Evolutionary conservation across 495 filamentous ascomycete species (phyloP).

Genomic region (Talaromyces proteolyticus): DNA sequence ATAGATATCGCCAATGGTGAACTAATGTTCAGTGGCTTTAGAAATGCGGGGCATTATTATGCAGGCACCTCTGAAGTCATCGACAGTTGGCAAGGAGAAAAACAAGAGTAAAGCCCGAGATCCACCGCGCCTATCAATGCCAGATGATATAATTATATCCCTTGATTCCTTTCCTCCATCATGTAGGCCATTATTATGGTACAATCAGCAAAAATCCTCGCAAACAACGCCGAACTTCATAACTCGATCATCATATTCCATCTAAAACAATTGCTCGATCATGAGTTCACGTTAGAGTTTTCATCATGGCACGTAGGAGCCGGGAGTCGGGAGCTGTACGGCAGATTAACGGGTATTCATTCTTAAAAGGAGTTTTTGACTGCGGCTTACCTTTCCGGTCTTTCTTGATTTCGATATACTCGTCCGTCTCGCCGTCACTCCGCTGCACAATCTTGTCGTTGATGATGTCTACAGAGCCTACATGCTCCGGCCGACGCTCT

Average conservation of each 20-base stretch:
- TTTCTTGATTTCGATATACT: slow-evolving; percentile 63
- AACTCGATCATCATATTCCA: not conserved
- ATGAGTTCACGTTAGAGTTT: slow-evolving; percentile 58
- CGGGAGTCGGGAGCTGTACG: slow-evolving; percentile 50
- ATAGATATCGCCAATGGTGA: too few species aligned
- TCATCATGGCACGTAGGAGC: slow-evolving; percentile 67
- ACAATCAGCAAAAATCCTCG: not conserved
- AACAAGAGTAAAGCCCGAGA: too few species aligned
- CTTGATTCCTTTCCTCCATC: not conserved
- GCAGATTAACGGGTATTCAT: slow-evolving; percentile 4
- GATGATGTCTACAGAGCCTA: slow-evolving; percentile 28
- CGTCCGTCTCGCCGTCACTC: slow-evolving; percentile 42
- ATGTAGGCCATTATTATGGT: not conserved
- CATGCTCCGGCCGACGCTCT: slow-evolving; percentile 26
- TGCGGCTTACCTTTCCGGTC: slow-evolving; percentile 77
- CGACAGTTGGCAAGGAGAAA: too few species aligned
- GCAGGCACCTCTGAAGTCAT: too few species aligned
- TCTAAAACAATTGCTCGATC: not conserved
- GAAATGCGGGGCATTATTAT: too few species aligned
- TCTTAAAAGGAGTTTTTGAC: slow-evolving; percentile 33
- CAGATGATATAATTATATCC: too few species aligned
- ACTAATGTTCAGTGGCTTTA: too few species aligned
- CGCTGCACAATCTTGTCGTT: slow-evolving; percentile 36
- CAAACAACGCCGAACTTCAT: slow-evolving; percentile 1
- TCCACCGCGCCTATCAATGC: too few species aligned